Evolutionary conservation across 805 yeast species (phyloP), one percentile per base, ranked within the genome.

Genomic region (Metschnikowia rubicola): DNA sequence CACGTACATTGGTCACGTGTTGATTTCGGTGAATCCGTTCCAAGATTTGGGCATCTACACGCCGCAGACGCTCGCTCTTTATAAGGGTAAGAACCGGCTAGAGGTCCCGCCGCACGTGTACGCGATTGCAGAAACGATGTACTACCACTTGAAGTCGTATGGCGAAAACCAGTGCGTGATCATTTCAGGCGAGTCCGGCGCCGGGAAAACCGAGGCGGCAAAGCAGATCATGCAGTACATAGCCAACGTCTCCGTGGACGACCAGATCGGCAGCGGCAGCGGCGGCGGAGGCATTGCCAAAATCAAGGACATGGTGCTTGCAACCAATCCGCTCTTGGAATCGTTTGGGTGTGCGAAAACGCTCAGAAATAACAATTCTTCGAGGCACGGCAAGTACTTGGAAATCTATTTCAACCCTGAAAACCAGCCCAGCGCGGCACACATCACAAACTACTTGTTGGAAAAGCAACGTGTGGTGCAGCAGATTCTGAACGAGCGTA

Each of bases 41-140:
- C 82, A 90, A 54, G 99, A 94, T 65, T 73, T 94, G 61, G 99
- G 99, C 2, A 94, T 94, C 43, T 94, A 94, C 68, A 89, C 97
- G 8, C 86, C 81, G 41, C 84, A 81, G 19, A 83, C 83, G 2
- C 72, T 92, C 54, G 79, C 80, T 48, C 74, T 85, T 15, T 94
- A 94, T 63, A 82, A 83, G 65, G 96, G 96, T 52, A 90, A 91
- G 66, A 94, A 94, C 67, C 77, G 99, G 59, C 74, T 94, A 49
- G 99, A 94, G 69, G 96, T 87, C 29, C 96, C 98, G 13, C 99
- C 99, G 3, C 99, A 94, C 68, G 99, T 94, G 30, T 94, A 85
- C 68, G 96, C 98, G 44, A 90, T 94, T 60, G 99, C 99, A 10
- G 99, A 94, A 68, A 72, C 95, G 32, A 90, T 94, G 96, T 94